These are phyloP conservation scores for Brassica hybrid DNA, from an alignment of 441 rosid genomes.

Conservation along the genomic window DNA sequence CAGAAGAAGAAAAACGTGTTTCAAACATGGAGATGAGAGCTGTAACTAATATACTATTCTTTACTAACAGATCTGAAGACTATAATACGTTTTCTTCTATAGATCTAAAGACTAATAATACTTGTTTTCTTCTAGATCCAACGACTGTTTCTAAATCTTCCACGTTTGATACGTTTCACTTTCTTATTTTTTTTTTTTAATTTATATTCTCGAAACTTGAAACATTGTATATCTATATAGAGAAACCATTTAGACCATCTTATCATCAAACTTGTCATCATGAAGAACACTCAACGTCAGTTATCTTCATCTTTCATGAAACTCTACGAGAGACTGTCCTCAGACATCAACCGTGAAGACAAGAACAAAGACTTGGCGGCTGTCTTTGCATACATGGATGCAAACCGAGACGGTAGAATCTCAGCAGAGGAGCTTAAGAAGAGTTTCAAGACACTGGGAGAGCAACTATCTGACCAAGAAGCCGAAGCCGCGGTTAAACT, in stretches of 20 bases:
- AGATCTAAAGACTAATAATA: conserved; percentile 28
- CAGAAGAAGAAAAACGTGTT: conserved; percentile 18
- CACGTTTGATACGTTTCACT: conserved; percentile 34
- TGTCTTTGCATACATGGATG: conserved; percentile 67
- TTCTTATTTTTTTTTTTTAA: too few species aligned
- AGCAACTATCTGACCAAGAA: background rate
- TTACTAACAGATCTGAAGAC: conserved; percentile 10
- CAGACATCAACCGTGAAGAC: background rate
- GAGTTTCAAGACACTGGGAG: background rate
- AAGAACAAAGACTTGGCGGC: conserved; percentile 44
- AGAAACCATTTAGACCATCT: conserved; percentile 14
- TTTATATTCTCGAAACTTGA: conserved; percentile 7
- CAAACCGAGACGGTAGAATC: conserved; percentile 64
- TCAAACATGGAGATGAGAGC: conserved; percentile 25
- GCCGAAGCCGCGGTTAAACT: background rate
- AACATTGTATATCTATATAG: conserved; percentile 7
- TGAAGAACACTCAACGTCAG: conserved; percentile 39
- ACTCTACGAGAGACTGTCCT: conserved; percentile 12
- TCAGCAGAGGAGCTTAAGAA: conserved; percentile 53
- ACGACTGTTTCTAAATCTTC: conserved; percentile 16
- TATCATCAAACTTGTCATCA: conserved; percentile 18
- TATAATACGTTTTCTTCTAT: conserved; percentile 11
- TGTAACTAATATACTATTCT: conserved; percentile 9
- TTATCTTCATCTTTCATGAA: conserved; percentile 41
- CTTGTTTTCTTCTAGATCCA: conserved; percentile 23